phyloP scores from a whole-genome alignment of 257 asterid species.

The Solanum pinnatisectum region DNA sequence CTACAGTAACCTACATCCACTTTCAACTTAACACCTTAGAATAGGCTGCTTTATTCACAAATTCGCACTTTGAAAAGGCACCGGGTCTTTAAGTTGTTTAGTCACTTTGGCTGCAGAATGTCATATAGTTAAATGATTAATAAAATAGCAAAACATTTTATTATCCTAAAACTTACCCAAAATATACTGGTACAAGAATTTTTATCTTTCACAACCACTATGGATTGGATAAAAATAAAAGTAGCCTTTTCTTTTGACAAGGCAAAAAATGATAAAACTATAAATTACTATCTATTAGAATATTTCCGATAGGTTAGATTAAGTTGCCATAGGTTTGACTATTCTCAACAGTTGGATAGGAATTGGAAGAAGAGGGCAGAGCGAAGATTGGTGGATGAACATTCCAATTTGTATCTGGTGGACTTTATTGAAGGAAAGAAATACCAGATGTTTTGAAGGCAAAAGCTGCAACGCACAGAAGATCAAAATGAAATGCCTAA shows the following conservation, averaged over 20 bases:
- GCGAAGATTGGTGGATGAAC: too few relatives aligned
- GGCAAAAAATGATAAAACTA: background rate
- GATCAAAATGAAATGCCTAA: too few relatives aligned
- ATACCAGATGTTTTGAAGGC: too few relatives aligned
- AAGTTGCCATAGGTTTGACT: background rate
- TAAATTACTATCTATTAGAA: background rate
- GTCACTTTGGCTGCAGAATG: background rate
- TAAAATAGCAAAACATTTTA: background rate
- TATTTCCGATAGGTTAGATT: background rate
- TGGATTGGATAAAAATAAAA: background rate
- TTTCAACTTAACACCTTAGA: background rate
- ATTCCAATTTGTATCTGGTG: too few relatives aligned
- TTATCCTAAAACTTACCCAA: background rate
- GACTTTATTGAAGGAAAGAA: too few relatives aligned
- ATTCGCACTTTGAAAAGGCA: background rate
- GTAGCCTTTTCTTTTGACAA: background rate
- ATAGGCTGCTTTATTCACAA: background rate
- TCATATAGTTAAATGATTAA: background rate
- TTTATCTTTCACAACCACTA: background rate
- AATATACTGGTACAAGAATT: background rate
- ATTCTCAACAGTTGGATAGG: background rate
- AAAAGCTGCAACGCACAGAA: too few relatives aligned
- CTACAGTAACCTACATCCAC: background rate
- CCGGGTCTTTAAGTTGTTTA: background rate
- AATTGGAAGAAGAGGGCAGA: too few relatives aligned